Conservation (phyloP, 768 basidiomycete species). For the Tylopilus sp. region DNA sequence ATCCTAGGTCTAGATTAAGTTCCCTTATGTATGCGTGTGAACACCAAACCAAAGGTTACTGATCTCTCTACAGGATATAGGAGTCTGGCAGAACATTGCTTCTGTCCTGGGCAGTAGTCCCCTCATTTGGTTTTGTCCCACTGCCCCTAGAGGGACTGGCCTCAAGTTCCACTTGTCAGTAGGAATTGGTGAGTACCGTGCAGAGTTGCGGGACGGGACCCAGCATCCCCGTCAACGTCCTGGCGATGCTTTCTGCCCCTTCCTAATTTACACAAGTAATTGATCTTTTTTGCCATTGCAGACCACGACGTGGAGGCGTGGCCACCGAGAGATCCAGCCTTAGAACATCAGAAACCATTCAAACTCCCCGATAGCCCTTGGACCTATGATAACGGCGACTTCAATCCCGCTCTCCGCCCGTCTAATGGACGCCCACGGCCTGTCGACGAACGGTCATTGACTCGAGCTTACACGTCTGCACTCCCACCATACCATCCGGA, state of each 20-base stretch:
- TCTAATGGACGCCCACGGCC: constrained; percentile 45
- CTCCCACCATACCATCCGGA: constrained; percentile 80
- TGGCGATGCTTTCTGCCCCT: constrained; percentile 2
- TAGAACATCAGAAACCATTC: constrained; percentile 37
- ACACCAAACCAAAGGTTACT: constrained; percentile 2
- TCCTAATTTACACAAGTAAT: neutral
- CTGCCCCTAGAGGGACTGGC: constrained; percentile 62
- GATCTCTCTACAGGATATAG: constrained; percentile 62
- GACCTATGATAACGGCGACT: constrained; percentile 73
- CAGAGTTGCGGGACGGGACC: constrained; percentile 4
- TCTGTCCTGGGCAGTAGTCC: constrained; percentile 76
- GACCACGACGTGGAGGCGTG: constrained; percentile 45
- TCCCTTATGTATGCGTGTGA: constrained; percentile 73
- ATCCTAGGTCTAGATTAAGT: constrained; percentile 59
- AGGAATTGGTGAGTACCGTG: constrained; percentile 65
- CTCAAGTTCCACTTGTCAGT: constrained; percentile 71
- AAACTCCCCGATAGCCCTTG: constrained; percentile 67
- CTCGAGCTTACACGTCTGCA: constrained; percentile 39
- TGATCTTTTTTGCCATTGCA: constrained; percentile 19
- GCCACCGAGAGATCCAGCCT: constrained; percentile 71
- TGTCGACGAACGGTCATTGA: constrained; percentile 18
- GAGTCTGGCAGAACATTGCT: constrained; percentile 64
- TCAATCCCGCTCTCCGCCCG: constrained; percentile 76
- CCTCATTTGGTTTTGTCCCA: constrained; percentile 84
- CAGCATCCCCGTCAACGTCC: neutral